Base-by-base conservation (phyloP, 495 filamentous ascomycete genomes). In the Pseudevernia furfuracea region DNA sequence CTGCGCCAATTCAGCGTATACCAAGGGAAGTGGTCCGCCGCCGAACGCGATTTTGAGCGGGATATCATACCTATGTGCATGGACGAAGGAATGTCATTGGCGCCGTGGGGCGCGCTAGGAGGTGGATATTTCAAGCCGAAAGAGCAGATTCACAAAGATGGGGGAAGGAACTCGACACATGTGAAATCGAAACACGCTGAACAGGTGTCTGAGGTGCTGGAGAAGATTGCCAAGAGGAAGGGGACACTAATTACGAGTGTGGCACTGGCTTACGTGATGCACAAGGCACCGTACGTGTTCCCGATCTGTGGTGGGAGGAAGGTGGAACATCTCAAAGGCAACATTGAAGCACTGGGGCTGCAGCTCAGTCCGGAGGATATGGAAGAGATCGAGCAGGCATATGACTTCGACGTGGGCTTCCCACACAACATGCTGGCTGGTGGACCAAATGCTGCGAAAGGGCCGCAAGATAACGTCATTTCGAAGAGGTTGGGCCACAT, bases 201-300 rank as follows among this genome's bases (percentile, higher is more conserved):
- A 25, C 76, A 74, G 19, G 77, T 89, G 23, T 83, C 83, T 0
- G 75, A 73, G 17, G 75, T 77, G 65, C 80, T 92, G 11, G 84
- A 87, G 59, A 71, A 76, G 11, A 74, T 90, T 23, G 85, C 85
- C 0, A 76, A 80, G 17, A 73, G 71, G 57, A 84, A 84, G 67
- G 83, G 64, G 76, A 76, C 15, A 66, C 72, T 25, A 73, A 76
- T 62, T 70, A 60, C 67, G 61, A 65, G 71, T 62, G 73, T 86
- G 41, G 89, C 89, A 3, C 72, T 91, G 60, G 88, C 89, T 1
- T 92, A 92, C 72, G 85, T 92, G 6, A 81, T 86, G 72, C 80
- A 83, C 71, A 91, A 91, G 74, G 77, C 86, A 19, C 85, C 88
- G 0, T 87, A 91, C 67, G 87, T 90, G 36, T 92, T 90, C 73